phyloP scores from a whole-genome alignment of 495 filamentous ascomycete genomes.

The Penicillium lagena region DNA sequence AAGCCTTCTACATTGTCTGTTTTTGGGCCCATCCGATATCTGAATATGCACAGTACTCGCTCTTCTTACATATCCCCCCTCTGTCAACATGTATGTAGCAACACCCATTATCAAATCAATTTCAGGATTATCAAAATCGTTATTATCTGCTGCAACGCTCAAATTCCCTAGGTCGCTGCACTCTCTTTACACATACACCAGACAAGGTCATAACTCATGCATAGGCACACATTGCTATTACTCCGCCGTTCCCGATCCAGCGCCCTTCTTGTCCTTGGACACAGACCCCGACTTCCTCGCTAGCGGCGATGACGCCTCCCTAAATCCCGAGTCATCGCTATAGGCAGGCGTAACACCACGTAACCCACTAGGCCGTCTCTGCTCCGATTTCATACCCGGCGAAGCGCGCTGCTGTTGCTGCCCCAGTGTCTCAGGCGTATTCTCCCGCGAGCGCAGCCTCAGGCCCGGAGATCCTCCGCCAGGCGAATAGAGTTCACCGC shows the following conservation, averaged over 20 bases:
- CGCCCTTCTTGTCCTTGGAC: constrained; percentile 5
- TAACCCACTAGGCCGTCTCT: constrained; percentile 13
- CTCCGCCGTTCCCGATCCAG: constrained; percentile 7
- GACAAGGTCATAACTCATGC: constrained; percentile 8
- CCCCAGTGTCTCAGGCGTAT: constrained; percentile 32
- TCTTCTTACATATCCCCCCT: constrained; percentile 8
- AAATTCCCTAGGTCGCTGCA: too few species aligned
- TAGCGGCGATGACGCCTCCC: constrained; percentile 23
- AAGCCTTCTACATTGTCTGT: constrained; percentile 1
- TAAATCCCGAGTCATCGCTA: constrained; percentile 6
- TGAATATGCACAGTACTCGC: constrained; percentile 11
- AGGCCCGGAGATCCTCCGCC: constrained; percentile 20
- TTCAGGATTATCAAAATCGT: too few species aligned
- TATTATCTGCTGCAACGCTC: too few species aligned
- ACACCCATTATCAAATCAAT: too few species aligned
- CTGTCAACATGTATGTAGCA: neutral
- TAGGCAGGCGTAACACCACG: constrained; percentile 22
- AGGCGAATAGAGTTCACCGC: constrained; percentile 24
- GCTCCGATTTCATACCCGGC: constrained; percentile 14
- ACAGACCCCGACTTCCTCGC: constrained; percentile 14
- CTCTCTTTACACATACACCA: neutral
- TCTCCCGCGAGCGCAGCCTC: constrained; percentile 32
- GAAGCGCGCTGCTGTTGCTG: constrained; percentile 10
- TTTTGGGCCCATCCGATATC: constrained; percentile 3
- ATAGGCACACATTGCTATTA: constrained; percentile 1